Evolutionary conservation across 1,139 yeast genomes (phyloP).

Genomic region (Lodderomyces metapsilosis): DNA sequence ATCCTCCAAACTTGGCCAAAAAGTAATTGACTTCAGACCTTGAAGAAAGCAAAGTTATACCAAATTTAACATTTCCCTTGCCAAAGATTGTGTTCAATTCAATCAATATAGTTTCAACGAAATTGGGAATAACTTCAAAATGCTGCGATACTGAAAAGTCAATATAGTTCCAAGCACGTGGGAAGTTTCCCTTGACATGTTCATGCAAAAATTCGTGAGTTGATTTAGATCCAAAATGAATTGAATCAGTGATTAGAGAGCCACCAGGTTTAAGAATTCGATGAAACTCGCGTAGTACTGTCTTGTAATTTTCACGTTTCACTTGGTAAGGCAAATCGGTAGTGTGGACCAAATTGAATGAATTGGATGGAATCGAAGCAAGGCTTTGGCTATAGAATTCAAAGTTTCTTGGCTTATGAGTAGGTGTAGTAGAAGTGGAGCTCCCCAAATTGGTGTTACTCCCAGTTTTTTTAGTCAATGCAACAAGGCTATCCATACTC

Average conservation of each 20-base stretch:
- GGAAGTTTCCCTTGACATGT: conserved; percentile 12
- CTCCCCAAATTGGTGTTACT: conserved; percentile 14
- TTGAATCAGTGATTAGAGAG: conserved; percentile 30
- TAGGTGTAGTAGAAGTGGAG: conserved; percentile 15
- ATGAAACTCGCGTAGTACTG: conserved; percentile 32
- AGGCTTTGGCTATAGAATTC: conserved; percentile 33
- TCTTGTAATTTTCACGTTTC: conserved; percentile 24
- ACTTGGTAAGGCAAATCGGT: conserved; percentile 37
- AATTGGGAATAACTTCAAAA: conserved; percentile 28
- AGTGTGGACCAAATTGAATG: conserved; percentile 38
- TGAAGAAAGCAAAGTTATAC: conserved; percentile 30
- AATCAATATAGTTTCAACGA: conserved; percentile 22
- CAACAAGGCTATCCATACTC: conserved; percentile 29
- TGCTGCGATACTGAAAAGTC: conserved; percentile 19
- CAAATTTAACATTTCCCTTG: conserved; percentile 30
- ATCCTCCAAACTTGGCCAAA: conserved; percentile 29
- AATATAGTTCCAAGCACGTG: conserved; percentile 18
- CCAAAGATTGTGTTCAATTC: conserved; percentile 34
- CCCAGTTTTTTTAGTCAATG: conserved; percentile 22
- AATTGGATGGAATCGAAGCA: conserved; percentile 26
- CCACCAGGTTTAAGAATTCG: conserved; percentile 41
- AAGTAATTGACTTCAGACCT: conserved; percentile 33
- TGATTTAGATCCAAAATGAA: conserved; percentile 21
- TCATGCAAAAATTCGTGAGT: conserved; percentile 15
- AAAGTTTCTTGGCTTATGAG: conserved; percentile 38